Base-by-base conservation (phyloP, 2,329 filamentous ascomycete species). In the Cercospora canescens region DNA sequence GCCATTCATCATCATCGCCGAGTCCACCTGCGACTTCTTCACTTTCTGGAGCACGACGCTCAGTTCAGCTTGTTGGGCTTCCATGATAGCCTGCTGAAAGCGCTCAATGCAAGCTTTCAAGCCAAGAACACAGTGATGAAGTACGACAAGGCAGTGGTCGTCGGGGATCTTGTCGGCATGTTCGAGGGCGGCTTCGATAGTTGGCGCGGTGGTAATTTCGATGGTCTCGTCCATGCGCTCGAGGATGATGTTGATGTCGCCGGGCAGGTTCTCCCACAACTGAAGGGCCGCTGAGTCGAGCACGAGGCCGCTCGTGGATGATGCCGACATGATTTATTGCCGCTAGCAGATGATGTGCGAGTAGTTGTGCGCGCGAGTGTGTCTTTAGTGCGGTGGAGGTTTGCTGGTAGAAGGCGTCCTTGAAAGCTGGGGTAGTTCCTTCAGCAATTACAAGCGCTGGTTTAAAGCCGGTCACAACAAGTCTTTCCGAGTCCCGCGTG, bases 211-310 rank as follows among this genome's bases (percentile, higher is more conserved):
- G 26, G 6, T 48, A 5, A 60, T 60, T 2, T 45, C 3, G 57
- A 60, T 45, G 6, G 39, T 28, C 21, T 41, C n/a, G 7, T 45
- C 57, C 11, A 39, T 60, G 16, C 28, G 57, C 37, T 45, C 24
- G 57, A 60, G 57, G 39, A 60, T 18, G 57, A 60, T 26, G 28
- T 41, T 60, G 39, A 60, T 60, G 39, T 60, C 57, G 26, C 21
- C 21, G 7, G 26, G 24, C 18, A 18, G n/a, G 35, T 45, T 14
- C 14, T 41, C 35, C 57, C 57, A 60, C n/a, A 48, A 11, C 39
- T 60, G 39, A 18, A 60, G 57, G 14, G 39, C 18, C 1, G 28
- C 32, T 2, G 52, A n/a, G n/a, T 34, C 28, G 28, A 56, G 52
- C 28, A 18, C 18, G 4, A 56, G 18, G 52, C 5, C 12, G 28